Percentiles rank a stretch among this genome's conserved stretches.
phyloP scores from a whole-genome alignment of 495 filamentous ascomycete genomes.

The Astrothelium macrocarpum region DNA sequence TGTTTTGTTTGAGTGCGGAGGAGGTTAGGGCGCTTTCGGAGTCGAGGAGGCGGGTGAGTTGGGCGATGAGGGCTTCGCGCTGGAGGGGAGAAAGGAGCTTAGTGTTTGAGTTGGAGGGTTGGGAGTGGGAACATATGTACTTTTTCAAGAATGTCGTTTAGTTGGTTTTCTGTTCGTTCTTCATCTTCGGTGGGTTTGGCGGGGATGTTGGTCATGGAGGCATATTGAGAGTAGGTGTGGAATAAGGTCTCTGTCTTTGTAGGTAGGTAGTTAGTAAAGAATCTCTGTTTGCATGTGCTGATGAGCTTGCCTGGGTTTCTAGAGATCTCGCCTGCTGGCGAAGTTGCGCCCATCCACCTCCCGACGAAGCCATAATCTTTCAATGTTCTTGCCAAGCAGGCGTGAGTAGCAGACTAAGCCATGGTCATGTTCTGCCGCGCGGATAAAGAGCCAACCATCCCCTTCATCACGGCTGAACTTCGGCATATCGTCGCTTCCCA shows the following conservation, averaged over 20 bases:
- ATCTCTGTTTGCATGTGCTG: background rate
- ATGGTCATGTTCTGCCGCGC: background rate
- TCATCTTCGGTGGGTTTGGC: slow-evolving; percentile 81
- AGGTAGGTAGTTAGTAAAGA: slow-evolving; percentile 16
- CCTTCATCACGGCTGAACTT: background rate
- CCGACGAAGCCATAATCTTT: slow-evolving; percentile 58
- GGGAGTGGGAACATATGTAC: slow-evolving; percentile 31
- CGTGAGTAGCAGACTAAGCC: no score
- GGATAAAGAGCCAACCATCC: background rate
- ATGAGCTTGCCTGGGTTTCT: slow-evolving; percentile 75
- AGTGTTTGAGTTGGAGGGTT: background rate
- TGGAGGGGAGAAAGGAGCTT: slow-evolving; percentile 28
- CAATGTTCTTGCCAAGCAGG: slow-evolving; percentile 7
- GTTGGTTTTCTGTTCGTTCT: slow-evolving; percentile 60
- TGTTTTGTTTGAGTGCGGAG: slow-evolving; percentile 89
- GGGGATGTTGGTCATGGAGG: slow-evolving; percentile 69
- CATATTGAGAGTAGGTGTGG: slow-evolving; percentile 91
- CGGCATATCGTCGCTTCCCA: background rate
- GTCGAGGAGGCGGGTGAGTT: slow-evolving; percentile 83
- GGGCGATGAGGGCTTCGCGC: slow-evolving; percentile 72
- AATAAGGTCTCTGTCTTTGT: slow-evolving; percentile 81
- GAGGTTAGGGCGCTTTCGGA: slow-evolving; percentile 83
- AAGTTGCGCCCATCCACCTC: slow-evolving; percentile 89
- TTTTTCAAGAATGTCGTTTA: slow-evolving; percentile 77
- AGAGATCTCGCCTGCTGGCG: slow-evolving; percentile 84